phyloP scores from a whole-genome alignment of 2,329 filamentous ascomycete genomes.

The Periconia sp. region DNA sequence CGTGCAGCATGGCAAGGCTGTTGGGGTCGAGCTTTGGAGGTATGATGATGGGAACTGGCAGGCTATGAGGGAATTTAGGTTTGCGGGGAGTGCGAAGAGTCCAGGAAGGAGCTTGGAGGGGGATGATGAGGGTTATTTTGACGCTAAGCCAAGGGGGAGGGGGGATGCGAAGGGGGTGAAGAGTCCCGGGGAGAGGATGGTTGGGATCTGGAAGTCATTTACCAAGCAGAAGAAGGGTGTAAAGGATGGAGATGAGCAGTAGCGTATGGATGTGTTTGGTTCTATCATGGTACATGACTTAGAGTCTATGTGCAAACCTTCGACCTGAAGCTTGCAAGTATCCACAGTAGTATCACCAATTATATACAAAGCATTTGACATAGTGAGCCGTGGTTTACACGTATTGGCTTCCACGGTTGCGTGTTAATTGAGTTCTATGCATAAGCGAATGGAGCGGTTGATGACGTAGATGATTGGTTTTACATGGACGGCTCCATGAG shows the following conservation, averaged over 20 bases:
- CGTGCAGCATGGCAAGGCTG: constrained; percentile 39
- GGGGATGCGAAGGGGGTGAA: background rate
- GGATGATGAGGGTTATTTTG: background rate
- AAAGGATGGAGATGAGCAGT: background rate
- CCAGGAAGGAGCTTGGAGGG: background rate
- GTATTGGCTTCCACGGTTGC: too few relatives aligned
- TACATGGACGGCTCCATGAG: too few relatives aligned
- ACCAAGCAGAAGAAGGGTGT: constrained; percentile 2
- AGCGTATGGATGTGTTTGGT: background rate
- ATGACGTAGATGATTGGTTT: too few relatives aligned
- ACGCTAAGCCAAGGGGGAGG: background rate
- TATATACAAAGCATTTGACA: too few relatives aligned
- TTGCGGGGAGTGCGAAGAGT: constrained; percentile 24
- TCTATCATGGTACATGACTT: too few relatives aligned
- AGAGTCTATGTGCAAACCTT: too few relatives aligned
- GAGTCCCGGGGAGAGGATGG: constrained; percentile 4
- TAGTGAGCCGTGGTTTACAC: too few relatives aligned
- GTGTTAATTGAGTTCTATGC: too few relatives aligned
- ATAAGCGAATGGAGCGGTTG: too few relatives aligned
- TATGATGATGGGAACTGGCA: constrained; percentile 51
- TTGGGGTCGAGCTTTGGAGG: constrained; percentile 50
- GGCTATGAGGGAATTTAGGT: constrained; percentile 44
- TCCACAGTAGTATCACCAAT: too few relatives aligned
- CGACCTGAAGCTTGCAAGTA: too few relatives aligned
- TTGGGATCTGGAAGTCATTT: constrained; percentile 6